Evolutionary conservation across 202 grass and related monocot species (phyloP).

Genomic region (Setaria italica): DNA sequence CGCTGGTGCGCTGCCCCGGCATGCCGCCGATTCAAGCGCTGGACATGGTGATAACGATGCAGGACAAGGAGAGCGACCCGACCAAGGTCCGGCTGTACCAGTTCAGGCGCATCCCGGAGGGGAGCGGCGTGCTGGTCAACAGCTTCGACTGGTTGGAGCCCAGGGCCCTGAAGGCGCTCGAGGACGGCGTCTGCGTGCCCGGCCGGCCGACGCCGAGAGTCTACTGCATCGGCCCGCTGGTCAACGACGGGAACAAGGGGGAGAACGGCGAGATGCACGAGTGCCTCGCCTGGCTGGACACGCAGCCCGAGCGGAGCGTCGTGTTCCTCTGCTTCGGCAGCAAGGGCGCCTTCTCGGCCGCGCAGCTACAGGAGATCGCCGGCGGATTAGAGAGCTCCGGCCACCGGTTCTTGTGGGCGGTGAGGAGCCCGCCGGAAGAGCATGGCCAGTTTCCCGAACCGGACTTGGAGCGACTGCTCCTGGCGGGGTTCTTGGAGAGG

Average conservation of each 20-base stretch:
- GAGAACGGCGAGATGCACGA: neutral
- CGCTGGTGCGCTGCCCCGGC: constrained; percentile 47
- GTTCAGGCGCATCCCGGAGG: constrained; percentile 49
- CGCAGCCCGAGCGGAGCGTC: constrained; percentile 59
- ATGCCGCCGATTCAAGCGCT: constrained; percentile 50
- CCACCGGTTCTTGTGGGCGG: constrained; percentile 71
- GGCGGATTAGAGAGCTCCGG: constrained; percentile 61
- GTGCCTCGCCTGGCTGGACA: constrained; percentile 74
- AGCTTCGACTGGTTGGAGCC: constrained; percentile 58
- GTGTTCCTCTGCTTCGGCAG: constrained; percentile 88
- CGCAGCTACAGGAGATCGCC: constrained; percentile 59
- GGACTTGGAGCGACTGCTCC: constrained; percentile 55
- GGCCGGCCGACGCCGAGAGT: constrained; percentile 27
- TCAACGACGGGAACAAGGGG: neutral
- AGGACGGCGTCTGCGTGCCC: constrained; percentile 49
- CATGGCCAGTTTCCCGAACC: neutral
- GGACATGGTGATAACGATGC: constrained; percentile 37
- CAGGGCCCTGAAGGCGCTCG: constrained; percentile 42
- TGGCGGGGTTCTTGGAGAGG: constrained; percentile 65
- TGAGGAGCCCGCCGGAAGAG: constrained; percentile 37
- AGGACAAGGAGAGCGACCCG: constrained; percentile 30
- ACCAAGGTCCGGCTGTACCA: constrained; percentile 32
- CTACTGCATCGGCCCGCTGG: constrained; percentile 59
- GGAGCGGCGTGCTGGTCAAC: constrained; percentile 55
- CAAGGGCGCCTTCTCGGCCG: constrained; percentile 43